Evolutionary conservation across 345 rosid genomes (phyloP).

Genomic region (Hibiscus syriacus): DNA sequence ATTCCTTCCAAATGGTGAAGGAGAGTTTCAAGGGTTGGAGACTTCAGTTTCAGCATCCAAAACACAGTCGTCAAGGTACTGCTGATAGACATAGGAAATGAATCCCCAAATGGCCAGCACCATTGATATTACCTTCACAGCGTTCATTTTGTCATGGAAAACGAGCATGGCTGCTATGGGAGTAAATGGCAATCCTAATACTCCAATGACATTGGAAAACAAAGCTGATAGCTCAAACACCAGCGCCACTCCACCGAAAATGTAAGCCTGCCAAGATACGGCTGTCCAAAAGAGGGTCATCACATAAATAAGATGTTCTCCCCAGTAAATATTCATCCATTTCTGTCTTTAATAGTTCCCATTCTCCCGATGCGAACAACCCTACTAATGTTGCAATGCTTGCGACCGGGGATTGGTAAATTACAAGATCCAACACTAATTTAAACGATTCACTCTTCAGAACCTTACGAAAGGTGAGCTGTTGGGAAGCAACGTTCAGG

Average conservation of each 20-base stretch:
- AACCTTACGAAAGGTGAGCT: constrained; percentile 33
- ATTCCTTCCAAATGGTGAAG: too few relatives aligned
- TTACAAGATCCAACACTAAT: background rate
- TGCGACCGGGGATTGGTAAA: background rate
- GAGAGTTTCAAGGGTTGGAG: too few relatives aligned
- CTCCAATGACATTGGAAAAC: background rate
- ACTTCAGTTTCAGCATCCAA: too few relatives aligned
- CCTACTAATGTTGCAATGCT: background rate
- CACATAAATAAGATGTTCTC: background rate
- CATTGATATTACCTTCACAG: too few relatives aligned
- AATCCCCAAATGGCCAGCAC: too few relatives aligned
- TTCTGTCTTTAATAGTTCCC: background rate
- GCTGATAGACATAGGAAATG: too few relatives aligned
- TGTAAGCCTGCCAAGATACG: background rate
- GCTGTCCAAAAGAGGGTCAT: background rate
- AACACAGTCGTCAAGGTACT: too few relatives aligned
- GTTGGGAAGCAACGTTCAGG: constrained; percentile 28
- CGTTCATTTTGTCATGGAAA: background rate
- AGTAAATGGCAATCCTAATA: background rate
- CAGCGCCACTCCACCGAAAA: background rate
- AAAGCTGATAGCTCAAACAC: background rate
- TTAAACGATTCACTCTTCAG: constrained; percentile 21
- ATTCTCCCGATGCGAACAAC: background rate
- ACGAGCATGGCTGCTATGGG: background rate
- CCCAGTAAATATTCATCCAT: background rate